phyloP scores from a whole-genome alignment of 495 filamentous ascomycete species.

The Xylaria longipes region DNA sequence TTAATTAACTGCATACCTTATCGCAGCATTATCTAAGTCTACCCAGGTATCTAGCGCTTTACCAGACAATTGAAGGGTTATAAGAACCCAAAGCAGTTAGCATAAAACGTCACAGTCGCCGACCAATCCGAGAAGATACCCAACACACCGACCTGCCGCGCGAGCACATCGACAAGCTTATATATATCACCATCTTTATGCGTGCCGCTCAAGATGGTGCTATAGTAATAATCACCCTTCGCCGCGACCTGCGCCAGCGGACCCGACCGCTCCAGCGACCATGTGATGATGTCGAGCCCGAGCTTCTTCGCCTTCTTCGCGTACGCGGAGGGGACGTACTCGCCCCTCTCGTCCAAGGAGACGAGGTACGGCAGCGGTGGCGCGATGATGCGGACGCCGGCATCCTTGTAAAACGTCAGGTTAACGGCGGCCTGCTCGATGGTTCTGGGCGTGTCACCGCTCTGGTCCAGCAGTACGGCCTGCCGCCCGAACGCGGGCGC shows the following conservation, averaged over 20 bases:
- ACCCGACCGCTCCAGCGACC: conserved; percentile 67
- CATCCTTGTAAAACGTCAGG: conserved; percentile 51
- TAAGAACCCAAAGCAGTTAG: conserved; percentile 62
- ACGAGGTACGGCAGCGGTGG: conserved; percentile 54
- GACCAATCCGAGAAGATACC: conserved; percentile 69
- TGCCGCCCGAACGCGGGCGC: conserved; percentile 63
- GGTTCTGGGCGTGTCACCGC: conserved; percentile 51
- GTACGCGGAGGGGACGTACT: conserved; percentile 52
- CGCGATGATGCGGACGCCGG: conserved; percentile 52
- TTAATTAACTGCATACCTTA: not conserved
- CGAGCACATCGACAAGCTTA: conserved; percentile 63
- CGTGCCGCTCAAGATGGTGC: conserved; percentile 54
- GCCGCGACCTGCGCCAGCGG: conserved; percentile 54
- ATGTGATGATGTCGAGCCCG: conserved; percentile 64
- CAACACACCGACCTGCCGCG: conserved; percentile 59
- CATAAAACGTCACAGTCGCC: conserved; percentile 67
- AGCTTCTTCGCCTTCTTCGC: conserved; percentile 56
- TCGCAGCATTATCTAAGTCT: not conserved
- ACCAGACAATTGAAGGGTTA: not conserved
- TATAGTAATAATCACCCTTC: conserved; percentile 60
- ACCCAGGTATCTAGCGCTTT: not conserved
- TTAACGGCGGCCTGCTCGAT: conserved; percentile 56
- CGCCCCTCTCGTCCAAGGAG: conserved; percentile 39
- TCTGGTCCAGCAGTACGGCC: conserved; percentile 65
- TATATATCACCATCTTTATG: conserved; percentile 66